These are phyloP conservation scores for Backusella australiensis DNA, from an alignment of 192 early-diverging fungal genomes.

Conservation along the genomic window DNA sequence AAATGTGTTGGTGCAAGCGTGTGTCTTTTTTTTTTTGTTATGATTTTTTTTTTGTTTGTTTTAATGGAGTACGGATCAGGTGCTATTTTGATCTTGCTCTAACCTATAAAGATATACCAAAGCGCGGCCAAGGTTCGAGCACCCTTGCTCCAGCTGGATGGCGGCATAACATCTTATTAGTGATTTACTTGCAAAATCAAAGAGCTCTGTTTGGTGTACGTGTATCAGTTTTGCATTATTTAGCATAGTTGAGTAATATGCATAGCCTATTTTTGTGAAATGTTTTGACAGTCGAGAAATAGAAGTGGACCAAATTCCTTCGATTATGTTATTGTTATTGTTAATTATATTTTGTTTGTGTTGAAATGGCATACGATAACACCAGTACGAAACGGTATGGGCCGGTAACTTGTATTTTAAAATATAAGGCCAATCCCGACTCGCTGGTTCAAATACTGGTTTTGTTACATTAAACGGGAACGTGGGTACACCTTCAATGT, in stretches of 20 bases:
- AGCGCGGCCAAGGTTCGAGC: conserved; percentile 2
- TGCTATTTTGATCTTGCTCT: conserved; percentile 3
- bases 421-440: conserved; percentile 10
- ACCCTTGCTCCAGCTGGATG: conserved; percentile 16
- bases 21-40: background rate
- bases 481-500: background rate
- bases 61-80: background rate
- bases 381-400: background rate
- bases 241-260: conserved; percentile 14
- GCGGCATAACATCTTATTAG: conserved; percentile 11
- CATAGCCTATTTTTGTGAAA: conserved; percentile 19
- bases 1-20: background rate
- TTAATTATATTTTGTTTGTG: background rate
- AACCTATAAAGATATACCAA: background rate
- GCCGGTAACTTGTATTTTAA: conserved; percentile 7
- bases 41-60: background rate
- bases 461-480: conserved; percentile 7
- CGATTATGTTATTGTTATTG: background rate
- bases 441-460: conserved; percentile 17
- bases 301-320: conserved; percentile 12
- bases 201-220: conserved; percentile 9
- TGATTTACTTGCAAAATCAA: conserved; percentile 10
- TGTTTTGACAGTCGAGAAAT: conserved; percentile 12
- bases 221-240: conserved; percentile 21
- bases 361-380: background rate